Conservation (phyloP, 1,139 yeast species). For the Zygosaccharomyces pseudobailii region DNA sequence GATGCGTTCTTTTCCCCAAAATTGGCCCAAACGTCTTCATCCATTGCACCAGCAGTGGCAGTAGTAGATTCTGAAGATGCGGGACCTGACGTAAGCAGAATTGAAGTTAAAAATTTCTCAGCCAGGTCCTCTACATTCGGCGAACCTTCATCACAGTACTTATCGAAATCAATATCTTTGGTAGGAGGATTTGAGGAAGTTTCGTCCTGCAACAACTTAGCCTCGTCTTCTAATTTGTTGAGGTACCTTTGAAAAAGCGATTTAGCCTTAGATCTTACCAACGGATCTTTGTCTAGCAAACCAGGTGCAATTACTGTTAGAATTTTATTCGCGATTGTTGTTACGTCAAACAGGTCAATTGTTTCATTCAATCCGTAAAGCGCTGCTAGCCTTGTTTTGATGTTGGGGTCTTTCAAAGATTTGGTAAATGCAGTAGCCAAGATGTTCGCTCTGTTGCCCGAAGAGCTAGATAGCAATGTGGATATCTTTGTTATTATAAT, state of each 20-base stretch:
- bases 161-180: conserved; percentile 23
- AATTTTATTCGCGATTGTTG: conserved; percentile 75
- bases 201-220: conserved; percentile 49
- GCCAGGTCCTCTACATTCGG: conserved; percentile 17
- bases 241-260: conserved; percentile 61
- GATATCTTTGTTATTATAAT: conserved; percentile 72
- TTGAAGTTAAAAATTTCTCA: conserved; percentile 28
- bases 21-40: conserved; percentile 22
- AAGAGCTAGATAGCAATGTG: conserved; percentile 50
- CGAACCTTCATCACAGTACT: conserved; percentile 17
- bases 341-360: conserved; percentile 63
- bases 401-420: conserved; percentile 74
- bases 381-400: conserved; percentile 75
- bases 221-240: conserved; percentile 58
- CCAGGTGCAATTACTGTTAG: conserved; percentile 83
- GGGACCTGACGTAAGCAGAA: conserved; percentile 18
- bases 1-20: conserved; percentile 5
- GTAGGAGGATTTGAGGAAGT: conserved; percentile 33
- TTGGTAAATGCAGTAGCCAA: conserved; percentile 83
- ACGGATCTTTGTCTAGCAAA: conserved; percentile 65
- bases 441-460: conserved; percentile 55
- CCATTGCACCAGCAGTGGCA: not conserved
- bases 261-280: conserved; percentile 70
- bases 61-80: conserved; percentile 6
- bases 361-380: conserved; percentile 67